A percentile compares a stretch with the other conserved stretches of the same genome.
These are phyloP conservation scores for Hysterangium stoloniferum DNA, from an alignment of 768 basidiomycete species.

Conservation along the genomic window DNA sequence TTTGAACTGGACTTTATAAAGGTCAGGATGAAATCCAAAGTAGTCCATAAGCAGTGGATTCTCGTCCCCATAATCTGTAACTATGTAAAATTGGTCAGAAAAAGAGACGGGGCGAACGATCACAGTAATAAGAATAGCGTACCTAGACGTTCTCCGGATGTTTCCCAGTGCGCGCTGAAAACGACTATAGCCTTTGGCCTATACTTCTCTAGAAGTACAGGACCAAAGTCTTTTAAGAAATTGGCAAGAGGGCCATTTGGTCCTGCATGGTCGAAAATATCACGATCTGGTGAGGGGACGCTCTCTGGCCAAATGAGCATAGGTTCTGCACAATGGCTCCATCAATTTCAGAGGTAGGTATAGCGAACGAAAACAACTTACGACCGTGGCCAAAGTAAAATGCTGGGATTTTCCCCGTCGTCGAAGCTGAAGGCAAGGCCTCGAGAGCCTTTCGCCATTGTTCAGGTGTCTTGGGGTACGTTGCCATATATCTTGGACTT, in stretches of 20 bases:
- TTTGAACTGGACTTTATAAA: conserved; percentile 56
- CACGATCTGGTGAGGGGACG: conserved; percentile 2
- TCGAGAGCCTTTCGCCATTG: conserved; percentile 49
- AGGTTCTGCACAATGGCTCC: conserved; percentile 21
- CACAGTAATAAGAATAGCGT: conserved; percentile 13
- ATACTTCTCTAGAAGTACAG: conserved; percentile 58
- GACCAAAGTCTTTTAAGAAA: conserved; percentile 63
- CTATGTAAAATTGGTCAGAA: conserved; percentile 26
- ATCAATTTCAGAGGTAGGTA: neutral
- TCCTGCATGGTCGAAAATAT: conserved; percentile 26
- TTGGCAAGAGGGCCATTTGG: conserved; percentile 44
- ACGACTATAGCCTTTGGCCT: conserved; percentile 72
- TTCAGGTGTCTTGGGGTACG: conserved; percentile 29
- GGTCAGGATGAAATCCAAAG: conserved; percentile 51
- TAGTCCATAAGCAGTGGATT: conserved; percentile 74
- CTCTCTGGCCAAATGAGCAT: conserved; percentile 34
- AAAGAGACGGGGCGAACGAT: neutral
- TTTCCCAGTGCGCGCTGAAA: conserved; percentile 82
- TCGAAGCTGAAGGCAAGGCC: conserved; percentile 43
- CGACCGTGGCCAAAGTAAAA: conserved; percentile 76
- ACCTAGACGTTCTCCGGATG: conserved; percentile 49
- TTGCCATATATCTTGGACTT: too few species aligned
- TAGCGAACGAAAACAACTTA: conserved; percentile 2
- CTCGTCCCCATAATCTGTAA: conserved; percentile 70
- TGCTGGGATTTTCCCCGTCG: conserved; percentile 45